A percentile compares a stretch with the other conserved stretches of the same genome.
Evolutionary conservation across 2,329 filamentous ascomycete species (phyloP).

Genomic region (Colletotrichum scovillei): DNA sequence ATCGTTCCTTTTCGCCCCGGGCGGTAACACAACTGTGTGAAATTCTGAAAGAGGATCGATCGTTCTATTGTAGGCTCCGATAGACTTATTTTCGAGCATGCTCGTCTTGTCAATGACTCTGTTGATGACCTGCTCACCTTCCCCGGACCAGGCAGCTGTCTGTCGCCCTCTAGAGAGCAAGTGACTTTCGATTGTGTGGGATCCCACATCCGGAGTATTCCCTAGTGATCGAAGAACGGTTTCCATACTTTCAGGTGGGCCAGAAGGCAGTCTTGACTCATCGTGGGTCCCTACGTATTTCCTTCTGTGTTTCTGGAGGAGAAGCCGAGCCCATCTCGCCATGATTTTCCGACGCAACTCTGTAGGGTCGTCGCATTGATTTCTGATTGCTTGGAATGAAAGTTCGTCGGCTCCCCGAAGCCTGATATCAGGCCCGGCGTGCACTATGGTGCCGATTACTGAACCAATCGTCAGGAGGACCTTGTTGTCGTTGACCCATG

Average conservation of each 20-base stretch:
- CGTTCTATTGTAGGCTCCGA: background rate
- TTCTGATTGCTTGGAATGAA: background rate
- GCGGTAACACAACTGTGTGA: background rate
- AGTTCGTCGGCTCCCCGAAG: background rate
- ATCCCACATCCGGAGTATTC: background rate
- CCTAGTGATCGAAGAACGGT: background rate
- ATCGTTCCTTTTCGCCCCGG: background rate
- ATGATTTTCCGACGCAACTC: background rate
- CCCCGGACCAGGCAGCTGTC: background rate
- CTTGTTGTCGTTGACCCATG: background rate
- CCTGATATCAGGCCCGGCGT: background rate
- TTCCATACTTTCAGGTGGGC: background rate
- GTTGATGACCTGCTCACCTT: background rate
- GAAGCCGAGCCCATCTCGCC: background rate
- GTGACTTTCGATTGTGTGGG: background rate
- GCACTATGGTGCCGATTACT: background rate
- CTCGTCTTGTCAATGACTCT: background rate
- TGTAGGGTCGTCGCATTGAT: background rate
- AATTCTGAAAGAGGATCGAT: background rate
- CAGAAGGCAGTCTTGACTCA: background rate
- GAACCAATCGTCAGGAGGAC: background rate
- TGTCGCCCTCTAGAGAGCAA: background rate
- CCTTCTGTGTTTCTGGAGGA: background rate
- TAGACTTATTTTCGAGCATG: background rate
- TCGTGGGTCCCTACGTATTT: background rate